phyloP scores from a whole-genome alignment of 139 green algal genomes.

The Gonium pectorale region DNA sequence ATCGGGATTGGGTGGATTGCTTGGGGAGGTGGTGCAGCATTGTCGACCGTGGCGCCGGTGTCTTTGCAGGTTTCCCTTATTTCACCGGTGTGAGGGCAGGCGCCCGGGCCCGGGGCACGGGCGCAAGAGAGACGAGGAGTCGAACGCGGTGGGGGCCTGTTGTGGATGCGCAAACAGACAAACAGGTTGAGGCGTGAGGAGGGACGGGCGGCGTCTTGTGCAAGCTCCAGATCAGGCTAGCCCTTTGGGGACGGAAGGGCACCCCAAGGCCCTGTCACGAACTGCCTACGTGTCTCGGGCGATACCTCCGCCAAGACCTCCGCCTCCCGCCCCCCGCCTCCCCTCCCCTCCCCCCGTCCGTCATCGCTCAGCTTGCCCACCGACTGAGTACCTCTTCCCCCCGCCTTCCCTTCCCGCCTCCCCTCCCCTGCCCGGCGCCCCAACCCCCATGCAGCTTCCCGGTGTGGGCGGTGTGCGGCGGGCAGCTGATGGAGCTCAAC shows the following conservation, averaged over 20 bases:
- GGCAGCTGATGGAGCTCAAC: slow-evolving; percentile 53
- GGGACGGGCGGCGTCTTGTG: no score
- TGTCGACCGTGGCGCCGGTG: background rate
- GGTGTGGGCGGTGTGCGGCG: background rate
- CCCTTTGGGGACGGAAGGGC: background rate
- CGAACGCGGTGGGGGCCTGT: no score
- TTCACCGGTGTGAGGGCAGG: no score
- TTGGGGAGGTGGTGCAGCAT: background rate
- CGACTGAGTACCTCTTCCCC: no score
- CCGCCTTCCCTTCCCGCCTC: background rate
- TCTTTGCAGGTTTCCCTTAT: background rate
- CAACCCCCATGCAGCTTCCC: no score
- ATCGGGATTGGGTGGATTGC: background rate
- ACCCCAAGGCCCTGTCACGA: background rate
- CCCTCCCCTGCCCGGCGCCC: background rate
- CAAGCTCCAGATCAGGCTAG: background rate
- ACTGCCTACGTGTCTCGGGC: background rate
- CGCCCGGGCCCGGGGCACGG: no score
- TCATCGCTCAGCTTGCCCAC: no score
- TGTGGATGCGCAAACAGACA: no score
- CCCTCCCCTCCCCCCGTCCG: no score
- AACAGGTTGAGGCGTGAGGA: no score
- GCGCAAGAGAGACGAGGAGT: no score
- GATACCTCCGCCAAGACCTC: background rate
- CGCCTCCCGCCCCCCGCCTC: background rate